phyloP scores from a whole-genome alignment of 169 alveolate genomes.

The Plasmodium berghei region DNA sequence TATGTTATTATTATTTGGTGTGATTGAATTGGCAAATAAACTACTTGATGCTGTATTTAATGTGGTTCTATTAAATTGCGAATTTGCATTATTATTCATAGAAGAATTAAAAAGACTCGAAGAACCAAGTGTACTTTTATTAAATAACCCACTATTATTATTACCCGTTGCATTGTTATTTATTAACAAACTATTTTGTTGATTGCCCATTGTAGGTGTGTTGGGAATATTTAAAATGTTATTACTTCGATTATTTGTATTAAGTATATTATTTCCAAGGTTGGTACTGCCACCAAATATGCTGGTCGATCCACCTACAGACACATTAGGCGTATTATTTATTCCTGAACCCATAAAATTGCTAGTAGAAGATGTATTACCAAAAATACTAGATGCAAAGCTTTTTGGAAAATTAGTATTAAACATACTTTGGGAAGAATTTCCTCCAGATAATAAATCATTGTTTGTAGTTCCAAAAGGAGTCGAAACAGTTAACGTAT shows the following conservation, averaged over 20 bases:
- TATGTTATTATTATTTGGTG: not conserved
- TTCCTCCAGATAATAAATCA: not conserved
- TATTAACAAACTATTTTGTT: conserved; percentile 1
- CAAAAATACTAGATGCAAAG: not conserved
- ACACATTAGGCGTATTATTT: conserved; percentile 1
- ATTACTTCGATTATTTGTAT: not conserved
- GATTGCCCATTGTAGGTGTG: too few relatives aligned
- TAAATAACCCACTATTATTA: conserved; percentile 5
- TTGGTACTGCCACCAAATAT: conserved; percentile 17
- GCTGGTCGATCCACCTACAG: conserved; percentile 2
- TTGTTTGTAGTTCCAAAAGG: not conserved
- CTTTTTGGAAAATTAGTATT: not conserved
- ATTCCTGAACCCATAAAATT: not conserved
- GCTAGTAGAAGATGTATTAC: not conserved
- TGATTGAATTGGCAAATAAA: conserved; percentile 10
- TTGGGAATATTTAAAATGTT: conserved; percentile 12
- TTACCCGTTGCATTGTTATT: not conserved
- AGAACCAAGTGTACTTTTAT: conserved; percentile 3
- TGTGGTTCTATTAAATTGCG: conserved; percentile 6
- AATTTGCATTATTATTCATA: conserved; percentile 20
- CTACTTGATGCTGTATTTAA: conserved; percentile 10
- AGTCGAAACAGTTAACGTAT: not conserved
- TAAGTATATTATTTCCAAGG: conserved; percentile 12
- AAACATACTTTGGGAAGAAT: not conserved
- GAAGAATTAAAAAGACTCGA: conserved; percentile 12